These are phyloP conservation scores for Pleurozium schreberi DNA, from an alignment of 225 moss, liverwort and hornwort genomes.

Conservation along the genomic window DNA sequence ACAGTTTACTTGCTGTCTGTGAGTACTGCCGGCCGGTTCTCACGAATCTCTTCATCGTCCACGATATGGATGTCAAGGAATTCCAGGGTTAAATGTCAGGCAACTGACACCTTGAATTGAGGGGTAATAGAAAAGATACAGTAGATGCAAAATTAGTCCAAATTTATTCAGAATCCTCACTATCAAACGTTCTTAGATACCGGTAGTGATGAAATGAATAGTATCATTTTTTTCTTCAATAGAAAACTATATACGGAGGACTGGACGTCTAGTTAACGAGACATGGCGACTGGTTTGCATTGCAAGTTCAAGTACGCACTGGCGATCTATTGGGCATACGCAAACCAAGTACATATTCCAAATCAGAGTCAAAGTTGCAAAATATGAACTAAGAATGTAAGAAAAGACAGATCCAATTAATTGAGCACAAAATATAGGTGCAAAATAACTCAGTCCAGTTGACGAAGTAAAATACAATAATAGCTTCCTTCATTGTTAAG, in stretches of 20 bases:
- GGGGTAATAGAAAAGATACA: not conserved
- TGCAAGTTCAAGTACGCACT: not conserved
- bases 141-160: not conserved
- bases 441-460: not conserved
- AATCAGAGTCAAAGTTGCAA: not conserved
- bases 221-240: not conserved
- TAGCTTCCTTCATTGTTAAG: conserved; percentile 4
- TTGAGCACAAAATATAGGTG: not conserved
- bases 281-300: not conserved
- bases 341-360: not conserved
- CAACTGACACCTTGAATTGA: not conserved
- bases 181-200: not conserved
- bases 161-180: not conserved
- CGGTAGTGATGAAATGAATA: not conserved
- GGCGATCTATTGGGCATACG: not conserved
- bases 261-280: not conserved
- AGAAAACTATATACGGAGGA: not conserved
- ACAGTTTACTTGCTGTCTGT: not conserved
- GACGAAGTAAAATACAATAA: conserved; percentile 13
- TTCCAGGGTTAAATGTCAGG: not conserved
- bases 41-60: not conserved
- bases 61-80: not conserved
- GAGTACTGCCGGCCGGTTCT: not conserved
- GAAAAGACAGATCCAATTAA: not conserved
- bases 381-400: not conserved